phyloP scores from a whole-genome alignment of 2,329 filamentous ascomycete genomes.

The Botrytis fragariae region DNA sequence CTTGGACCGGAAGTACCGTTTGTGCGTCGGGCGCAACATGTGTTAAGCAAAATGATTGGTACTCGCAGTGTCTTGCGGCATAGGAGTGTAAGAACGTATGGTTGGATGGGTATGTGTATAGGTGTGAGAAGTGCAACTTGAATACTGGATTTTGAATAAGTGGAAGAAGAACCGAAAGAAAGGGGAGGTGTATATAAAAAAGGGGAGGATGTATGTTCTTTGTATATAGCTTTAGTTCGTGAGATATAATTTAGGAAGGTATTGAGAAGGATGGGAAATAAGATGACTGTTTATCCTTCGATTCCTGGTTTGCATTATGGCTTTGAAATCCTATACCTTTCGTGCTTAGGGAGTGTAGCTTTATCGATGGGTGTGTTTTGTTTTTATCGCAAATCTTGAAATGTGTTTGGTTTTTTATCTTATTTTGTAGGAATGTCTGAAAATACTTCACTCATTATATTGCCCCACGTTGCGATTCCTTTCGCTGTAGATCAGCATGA shows the following conservation, averaged over 20 bases:
- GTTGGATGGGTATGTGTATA: not conserved
- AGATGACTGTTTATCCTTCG: not conserved
- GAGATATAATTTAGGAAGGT: not conserved
- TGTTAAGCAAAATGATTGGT: not conserved
- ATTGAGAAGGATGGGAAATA: not conserved
- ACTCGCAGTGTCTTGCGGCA: constrained; percentile 18
- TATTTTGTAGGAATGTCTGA: too few species aligned
- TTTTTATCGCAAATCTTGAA: not conserved
- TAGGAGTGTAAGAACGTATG: not conserved
- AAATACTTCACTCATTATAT: not conserved
- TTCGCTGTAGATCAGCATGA: not conserved
- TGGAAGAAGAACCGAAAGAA: too few species aligned
- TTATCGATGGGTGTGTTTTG: not conserved
- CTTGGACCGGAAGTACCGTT: not conserved
- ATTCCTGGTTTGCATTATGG: not conserved
- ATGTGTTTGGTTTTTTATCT: not conserved
- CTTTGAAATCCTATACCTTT: not conserved
- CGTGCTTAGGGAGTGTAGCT: not conserved
- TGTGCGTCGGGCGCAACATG: constrained; percentile 13
- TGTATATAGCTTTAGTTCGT: constrained; percentile 1
- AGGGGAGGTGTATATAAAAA: not conserved
- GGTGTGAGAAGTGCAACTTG: not conserved
- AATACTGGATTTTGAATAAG: not conserved
- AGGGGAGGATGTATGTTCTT: not conserved
- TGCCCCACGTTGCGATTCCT: not conserved